phyloP scores from a whole-genome alignment of 495 filamentous ascomycete species.

The Parathielavia appendiculata region DNA sequence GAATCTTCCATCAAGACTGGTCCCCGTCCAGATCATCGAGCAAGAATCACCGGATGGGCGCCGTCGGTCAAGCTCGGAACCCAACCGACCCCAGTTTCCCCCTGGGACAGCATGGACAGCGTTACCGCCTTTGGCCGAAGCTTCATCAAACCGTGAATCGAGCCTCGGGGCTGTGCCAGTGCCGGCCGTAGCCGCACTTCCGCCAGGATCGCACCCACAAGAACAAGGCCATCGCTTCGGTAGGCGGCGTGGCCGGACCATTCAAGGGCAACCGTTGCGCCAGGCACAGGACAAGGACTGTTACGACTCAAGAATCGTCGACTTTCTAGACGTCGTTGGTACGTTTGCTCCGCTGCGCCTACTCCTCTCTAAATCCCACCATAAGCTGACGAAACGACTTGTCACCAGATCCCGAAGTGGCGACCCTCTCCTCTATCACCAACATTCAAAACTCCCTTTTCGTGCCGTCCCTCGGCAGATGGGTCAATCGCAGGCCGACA shows the following conservation, averaged over 20 bases:
- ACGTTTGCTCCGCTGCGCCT: constrained; percentile 21
- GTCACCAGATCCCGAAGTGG: constrained; percentile 63
- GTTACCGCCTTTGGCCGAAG: background rate
- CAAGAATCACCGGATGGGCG: constrained; percentile 1
- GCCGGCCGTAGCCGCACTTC: background rate
- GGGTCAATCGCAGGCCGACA: constrained; percentile 65
- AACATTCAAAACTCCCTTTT: constrained; percentile 79
- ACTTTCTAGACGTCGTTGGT: constrained; percentile 70
- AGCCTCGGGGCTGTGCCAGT: background rate
- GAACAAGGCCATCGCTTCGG: background rate
- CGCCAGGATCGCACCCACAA: background rate
- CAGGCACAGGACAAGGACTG: constrained; percentile 35
- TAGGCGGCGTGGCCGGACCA: constrained; percentile 8
- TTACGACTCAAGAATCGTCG: constrained; percentile 55
- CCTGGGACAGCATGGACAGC: background rate
- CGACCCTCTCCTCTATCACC: constrained; percentile 66
- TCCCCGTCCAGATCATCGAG: background rate
- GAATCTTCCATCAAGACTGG: background rate
- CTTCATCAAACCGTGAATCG: background rate
- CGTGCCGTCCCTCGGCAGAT: constrained; percentile 61
- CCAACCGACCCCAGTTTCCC: constrained; percentile 12
- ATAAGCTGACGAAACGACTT: background rate
- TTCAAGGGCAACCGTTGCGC: background rate
- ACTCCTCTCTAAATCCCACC: background rate
- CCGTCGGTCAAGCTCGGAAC: constrained; percentile 22